Base-by-base conservation (phyloP, 305 asterid species). In the Rubia tinctorum region DNA sequence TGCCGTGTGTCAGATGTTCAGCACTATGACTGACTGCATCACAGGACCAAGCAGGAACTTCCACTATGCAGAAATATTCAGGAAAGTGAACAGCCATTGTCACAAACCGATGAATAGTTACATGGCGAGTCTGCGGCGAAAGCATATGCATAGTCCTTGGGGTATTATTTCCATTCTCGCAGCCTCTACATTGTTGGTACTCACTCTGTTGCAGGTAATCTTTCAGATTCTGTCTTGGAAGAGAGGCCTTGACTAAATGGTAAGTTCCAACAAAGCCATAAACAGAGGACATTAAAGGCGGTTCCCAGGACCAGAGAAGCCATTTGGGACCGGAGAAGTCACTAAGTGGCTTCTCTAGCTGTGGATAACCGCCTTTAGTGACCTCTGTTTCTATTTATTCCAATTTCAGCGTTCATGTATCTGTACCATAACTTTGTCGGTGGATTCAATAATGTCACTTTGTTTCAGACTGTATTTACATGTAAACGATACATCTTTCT, bases 141-240 rank as follows among this genome's bases (percentile, higher is more conserved):
- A 72, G 13, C 69, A 72, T 65, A 67, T 72, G 40, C 23, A 76
- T 58, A 80, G 84, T 73, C 80, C 84, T 37, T 76, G 84, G 84
- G 76, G 63, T 23, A 27, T 73, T 51, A 51, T 77, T 56, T 77
- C 81, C 0, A 20, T 77, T 59, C 4, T 66, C 45, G 81, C 30
- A 18, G 81, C 79, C 43, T n/a, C 66, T n/a, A 7, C 75, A 5
- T 23, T 80, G 40, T 74, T 80, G 27, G 1, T 59, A 20, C 75
- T 77, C 2, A 4, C n/a, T 60, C 70, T 69, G 40, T 2, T 23
- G 42, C 72, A 68, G 59, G 37, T 22, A 14, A 5, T 45, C 20
- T 68, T 44, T 68, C 42, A 44, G 72, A 68, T 68, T 68, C 13
- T 44, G 17, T 44, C 47, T 17, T 64, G 69, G 69, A 64, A 60